phyloP scores from a whole-genome alignment of 2,329 filamentous ascomycete species.

The Fusarium sp. region DNA sequence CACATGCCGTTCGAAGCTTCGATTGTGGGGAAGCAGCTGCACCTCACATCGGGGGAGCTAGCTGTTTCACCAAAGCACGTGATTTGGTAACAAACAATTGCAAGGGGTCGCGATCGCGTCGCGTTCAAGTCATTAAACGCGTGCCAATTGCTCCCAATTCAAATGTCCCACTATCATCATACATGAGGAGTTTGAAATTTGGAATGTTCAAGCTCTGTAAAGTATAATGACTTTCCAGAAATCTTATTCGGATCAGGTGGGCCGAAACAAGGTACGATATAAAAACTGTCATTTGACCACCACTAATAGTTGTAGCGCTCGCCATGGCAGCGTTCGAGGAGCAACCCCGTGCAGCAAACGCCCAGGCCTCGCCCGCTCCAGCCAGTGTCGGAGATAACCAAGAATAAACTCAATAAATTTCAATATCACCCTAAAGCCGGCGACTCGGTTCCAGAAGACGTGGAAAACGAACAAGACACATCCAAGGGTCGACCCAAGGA shows the following conservation, averaged over 20 bases:
- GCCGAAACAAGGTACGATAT: slow-evolving; percentile 50
- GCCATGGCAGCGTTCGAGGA: slow-evolving; percentile 67
- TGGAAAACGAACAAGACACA: slow-evolving; percentile 26
- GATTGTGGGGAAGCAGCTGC: slow-evolving; percentile 20
- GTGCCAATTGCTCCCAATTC: slow-evolving; percentile 31
- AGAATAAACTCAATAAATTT: slow-evolving; percentile 71
- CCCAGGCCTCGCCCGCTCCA: slow-evolving; percentile 55
- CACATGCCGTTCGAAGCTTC: slow-evolving; percentile 12
- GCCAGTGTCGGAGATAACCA: slow-evolving; percentile 68
- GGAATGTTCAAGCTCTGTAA: slow-evolving; percentile 34
- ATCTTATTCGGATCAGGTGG: slow-evolving; percentile 55
- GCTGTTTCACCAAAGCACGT: slow-evolving; percentile 42
- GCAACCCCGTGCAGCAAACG: slow-evolving; percentile 58
- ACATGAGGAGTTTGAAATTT: slow-evolving; percentile 25
- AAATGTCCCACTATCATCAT: slow-evolving; percentile 30
- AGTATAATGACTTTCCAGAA: slow-evolving; percentile 55
- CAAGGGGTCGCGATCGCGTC: slow-evolving; percentile 40
- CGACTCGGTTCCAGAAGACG: slow-evolving; percentile 29
- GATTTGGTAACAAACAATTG: slow-evolving; percentile 30
- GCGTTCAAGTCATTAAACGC: slow-evolving; percentile 46
- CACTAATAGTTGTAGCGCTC: slow-evolving; percentile 51
- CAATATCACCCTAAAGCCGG: slow-evolving; percentile 51
- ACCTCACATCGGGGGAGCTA: slow-evolving; percentile 19
- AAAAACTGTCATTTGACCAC: slow-evolving; percentile 4
- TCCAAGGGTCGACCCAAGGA: slow-evolving; percentile 28